Base-by-base conservation (phyloP, 441 rosid genomes). In the Adansonia gregorii region DNA sequence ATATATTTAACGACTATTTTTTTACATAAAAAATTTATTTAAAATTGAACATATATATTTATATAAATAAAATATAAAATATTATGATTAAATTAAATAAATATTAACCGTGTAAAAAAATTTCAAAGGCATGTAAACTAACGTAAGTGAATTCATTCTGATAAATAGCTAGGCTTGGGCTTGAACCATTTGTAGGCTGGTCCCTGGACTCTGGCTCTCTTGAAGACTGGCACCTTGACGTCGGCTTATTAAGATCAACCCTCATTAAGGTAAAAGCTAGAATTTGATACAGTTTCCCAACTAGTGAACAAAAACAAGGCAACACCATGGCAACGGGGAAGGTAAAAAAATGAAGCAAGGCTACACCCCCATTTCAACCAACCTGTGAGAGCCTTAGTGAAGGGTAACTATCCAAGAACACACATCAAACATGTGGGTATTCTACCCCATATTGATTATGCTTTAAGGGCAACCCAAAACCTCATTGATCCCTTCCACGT, bases 381-480 rank as follows among this genome's bases (percentile, higher is more conserved):
- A 66, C 72, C 63, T 52, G 9, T 3, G 24, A 67, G 73, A 27
- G 76, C 56, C 56, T 51, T 41, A 60, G 55, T 24, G 64, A 52
- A 31, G n/a, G 45, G 73, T 67, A 55, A 54, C 31, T 56, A 59
- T 67, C 73, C 11, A 43, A 59, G 70, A 27, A 67, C 56, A 67
- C 11, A 76, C 72, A 76, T 76, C 71, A 76, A 51, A 19, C 67
- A 67, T 68, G 68, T 76, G 45, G 74, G 74, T 24, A 46, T 8
- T 74, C 27, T 45, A 27, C 69, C 45, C 58, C 20, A 35, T 61
- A 12, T 86, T 83, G 90, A 88, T 88, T 85, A 73, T 87, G 88
- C 97, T 92, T 90, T 64, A 87, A 90, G 89, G 87, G 76, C 88
- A 88, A 86, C 83, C 86, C 77, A 87, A 43, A 67, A 52, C 24